Evolutionary conservation across 116 monocot genomes (phyloP).

Genomic region (Cymodocea nodosa): DNA sequence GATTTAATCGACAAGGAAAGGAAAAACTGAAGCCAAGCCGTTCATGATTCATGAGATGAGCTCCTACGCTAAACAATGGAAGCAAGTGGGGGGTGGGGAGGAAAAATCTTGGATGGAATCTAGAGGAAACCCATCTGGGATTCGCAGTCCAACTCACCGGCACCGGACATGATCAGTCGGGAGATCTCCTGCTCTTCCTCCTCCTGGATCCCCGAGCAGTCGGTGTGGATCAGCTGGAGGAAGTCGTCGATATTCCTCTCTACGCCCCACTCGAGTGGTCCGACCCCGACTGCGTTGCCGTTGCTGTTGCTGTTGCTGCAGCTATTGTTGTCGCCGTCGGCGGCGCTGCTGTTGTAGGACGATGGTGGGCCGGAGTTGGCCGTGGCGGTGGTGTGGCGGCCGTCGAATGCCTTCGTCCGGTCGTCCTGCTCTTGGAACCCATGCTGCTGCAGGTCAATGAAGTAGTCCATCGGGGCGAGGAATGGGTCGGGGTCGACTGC

Average conservation of each 20-base stretch:
- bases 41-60: too few species aligned
- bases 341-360: neutral
- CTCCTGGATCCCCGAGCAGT: neutral
- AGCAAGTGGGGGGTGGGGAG: too few species aligned
- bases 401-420: too few species aligned
- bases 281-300: neutral
- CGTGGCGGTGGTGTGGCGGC: neutral
- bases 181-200: neutral
- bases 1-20: too few species aligned
- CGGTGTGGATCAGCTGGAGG: conserved; percentile 4
- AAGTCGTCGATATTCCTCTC: conserved; percentile 6
- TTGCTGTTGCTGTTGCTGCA: neutral
- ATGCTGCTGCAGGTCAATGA: neutral
- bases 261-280: neutral
- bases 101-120: too few species aligned
- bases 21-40: too few species aligned
- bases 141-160: neutral
- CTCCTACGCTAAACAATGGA: too few species aligned
- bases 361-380: neutral
- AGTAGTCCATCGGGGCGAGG: neutral
- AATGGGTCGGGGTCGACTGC: neutral
- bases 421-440: too few species aligned
- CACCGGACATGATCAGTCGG: neutral
- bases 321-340: neutral
- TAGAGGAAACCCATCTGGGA: neutral